Conservation (phyloP, 805 yeast species). For the Lipomyces japonicus region DNA sequence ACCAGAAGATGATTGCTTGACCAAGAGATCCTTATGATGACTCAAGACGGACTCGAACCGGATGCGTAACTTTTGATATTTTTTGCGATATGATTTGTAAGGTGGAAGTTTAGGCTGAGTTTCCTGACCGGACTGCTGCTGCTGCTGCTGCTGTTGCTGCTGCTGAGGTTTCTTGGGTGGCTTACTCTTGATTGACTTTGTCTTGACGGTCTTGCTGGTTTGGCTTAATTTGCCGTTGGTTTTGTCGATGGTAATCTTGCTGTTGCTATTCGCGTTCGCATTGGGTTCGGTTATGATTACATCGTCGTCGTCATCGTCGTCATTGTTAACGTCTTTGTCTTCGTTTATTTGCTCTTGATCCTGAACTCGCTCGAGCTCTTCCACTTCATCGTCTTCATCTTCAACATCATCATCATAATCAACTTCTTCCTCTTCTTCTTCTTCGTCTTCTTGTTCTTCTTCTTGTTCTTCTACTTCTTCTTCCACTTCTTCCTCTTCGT, state of each 20-base stretch:
- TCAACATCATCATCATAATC: constrained; percentile 3
- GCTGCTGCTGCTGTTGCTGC: not conserved
- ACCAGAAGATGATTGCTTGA: constrained; percentile 15
- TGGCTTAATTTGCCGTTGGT: constrained; percentile 4
- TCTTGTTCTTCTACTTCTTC: constrained; percentile 4
- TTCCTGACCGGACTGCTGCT: constrained; percentile 7
- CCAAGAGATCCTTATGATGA: constrained; percentile 15
- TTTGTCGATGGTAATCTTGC: constrained; percentile 6
- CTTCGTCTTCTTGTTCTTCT: constrained; percentile 16
- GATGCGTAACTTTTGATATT: constrained; percentile 23
- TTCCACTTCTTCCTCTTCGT: not conserved
- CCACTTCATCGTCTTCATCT: constrained; percentile 5
- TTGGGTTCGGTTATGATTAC: constrained; percentile 1
- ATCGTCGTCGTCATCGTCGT: constrained; percentile 3
- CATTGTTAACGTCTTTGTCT: constrained; percentile 3
- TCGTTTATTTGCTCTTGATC: not conserved
- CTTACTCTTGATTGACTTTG: not conserved
- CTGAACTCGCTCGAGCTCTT: not conserved
- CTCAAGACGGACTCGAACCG: constrained; percentile 22
- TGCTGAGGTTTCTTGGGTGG: not conserved
- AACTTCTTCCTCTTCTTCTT: constrained; percentile 5
- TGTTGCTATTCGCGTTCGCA: not conserved
- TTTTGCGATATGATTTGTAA: constrained; percentile 27
- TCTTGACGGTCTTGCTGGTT: constrained; percentile 6
- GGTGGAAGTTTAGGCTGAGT: constrained; percentile 6